Percentiles rank a stretch among this genome's conserved stretches.
These are phyloP conservation scores for Ceratobasidium sp. DNA, from an alignment of 1,284 basidiomycete genomes.

Conservation along the genomic window DNA sequence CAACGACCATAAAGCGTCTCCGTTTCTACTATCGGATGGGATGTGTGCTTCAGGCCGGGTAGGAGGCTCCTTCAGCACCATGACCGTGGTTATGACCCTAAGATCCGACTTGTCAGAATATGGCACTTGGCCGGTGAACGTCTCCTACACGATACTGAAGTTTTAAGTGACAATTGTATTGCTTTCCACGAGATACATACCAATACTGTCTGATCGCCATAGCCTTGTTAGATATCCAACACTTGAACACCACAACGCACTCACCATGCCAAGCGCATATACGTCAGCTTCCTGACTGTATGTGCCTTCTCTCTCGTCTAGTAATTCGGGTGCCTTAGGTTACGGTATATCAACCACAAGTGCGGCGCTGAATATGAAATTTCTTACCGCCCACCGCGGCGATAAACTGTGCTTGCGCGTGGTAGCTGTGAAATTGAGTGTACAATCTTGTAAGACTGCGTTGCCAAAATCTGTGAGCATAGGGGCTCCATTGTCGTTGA, in stretches of 20 bases:
- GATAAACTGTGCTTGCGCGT: background rate
- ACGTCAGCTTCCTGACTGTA: background rate
- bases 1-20: background rate
- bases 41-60: background rate
- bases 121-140: conserved; percentile 2
- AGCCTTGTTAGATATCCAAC: background rate
- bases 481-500: background rate
- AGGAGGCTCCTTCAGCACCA: background rate
- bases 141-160: background rate
- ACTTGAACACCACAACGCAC: too few relatives aligned
- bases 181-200: background rate
- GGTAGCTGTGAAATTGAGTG: background rate
- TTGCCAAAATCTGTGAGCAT: conserved; percentile 19
- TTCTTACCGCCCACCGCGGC: background rate
- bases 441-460: background rate
- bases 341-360: background rate
- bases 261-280: conserved; percentile 21
- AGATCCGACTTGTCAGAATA: background rate
- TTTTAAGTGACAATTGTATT: background rate
- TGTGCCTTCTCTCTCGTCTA: background rate
- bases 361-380: background rate
- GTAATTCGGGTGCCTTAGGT: background rate
- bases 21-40: background rate
- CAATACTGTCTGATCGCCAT: background rate
- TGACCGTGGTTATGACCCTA: background rate